Evolutionary conservation across 371 early-diverging fungal species (phyloP).

Genomic region (Actinomucor elegans): DNA sequence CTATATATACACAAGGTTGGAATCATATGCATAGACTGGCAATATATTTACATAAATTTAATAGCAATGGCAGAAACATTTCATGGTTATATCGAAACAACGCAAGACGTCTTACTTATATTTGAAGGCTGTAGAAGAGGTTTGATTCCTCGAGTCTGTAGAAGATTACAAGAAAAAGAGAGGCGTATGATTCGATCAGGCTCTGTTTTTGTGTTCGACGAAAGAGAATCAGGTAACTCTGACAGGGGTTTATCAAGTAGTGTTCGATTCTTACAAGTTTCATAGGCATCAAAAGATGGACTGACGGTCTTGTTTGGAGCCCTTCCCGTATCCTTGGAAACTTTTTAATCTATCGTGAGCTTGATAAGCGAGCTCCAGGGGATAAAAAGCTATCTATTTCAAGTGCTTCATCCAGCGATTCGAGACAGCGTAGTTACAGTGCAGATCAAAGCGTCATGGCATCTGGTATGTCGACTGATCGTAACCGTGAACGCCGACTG

Average conservation of each 20-base stretch:
- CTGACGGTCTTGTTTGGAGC: constrained; percentile 75
- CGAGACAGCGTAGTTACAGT: constrained; percentile 33
- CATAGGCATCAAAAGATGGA: constrained; percentile 74
- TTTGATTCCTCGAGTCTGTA: constrained; percentile 60
- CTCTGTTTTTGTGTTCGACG: constrained; percentile 76
- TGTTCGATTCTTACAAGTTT: neutral
- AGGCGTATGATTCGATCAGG: constrained; percentile 68
- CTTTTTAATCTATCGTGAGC: constrained; percentile 65
- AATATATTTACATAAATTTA: neutral
- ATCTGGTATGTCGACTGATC: constrained; percentile 24
- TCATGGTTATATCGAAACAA: constrained; percentile 69
- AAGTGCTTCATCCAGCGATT: constrained; percentile 25
- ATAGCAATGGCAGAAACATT: constrained; percentile 56
- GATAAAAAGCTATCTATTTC: constrained; percentile 31
- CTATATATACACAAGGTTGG: neutral
- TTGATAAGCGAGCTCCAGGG: constrained; percentile 44
- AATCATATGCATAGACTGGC: neutral
- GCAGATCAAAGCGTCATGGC: constrained; percentile 31
- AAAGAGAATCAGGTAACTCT: constrained; percentile 68
- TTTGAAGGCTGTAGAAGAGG: constrained; percentile 76
- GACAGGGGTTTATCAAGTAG: constrained; percentile 8
- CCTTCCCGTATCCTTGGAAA: constrained; percentile 70
- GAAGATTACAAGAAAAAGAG: constrained; percentile 72
- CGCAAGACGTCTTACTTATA: constrained; percentile 72
- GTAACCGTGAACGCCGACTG: constrained; percentile 50